Evolutionary conservation across 2,329 filamentous ascomycete species (phyloP), one percentile per base, ranked within the genome.

Genomic region (Fonsecaea pedrosoi): DNA sequence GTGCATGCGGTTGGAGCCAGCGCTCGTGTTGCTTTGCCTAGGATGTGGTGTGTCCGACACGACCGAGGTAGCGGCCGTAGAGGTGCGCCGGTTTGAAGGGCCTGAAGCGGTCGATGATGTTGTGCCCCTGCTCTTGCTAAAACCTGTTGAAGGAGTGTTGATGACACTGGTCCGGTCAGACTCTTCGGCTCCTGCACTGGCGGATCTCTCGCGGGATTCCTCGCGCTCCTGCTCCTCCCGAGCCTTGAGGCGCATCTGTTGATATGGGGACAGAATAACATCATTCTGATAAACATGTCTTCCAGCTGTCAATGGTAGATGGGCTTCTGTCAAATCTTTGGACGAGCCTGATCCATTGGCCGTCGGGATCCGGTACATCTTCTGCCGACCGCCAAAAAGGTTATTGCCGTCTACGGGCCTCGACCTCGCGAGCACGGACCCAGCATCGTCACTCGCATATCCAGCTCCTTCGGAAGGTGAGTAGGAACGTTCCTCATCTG

Each of bases 351-450:
- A 63, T 18, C 53, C 60, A 56, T 18, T 48, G 12, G 84, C 83
- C 3, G 82, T 82, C 0, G 91, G 84, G 70, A 97, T 91, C 77
- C 92, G 94, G 79, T 96, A 98, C 42, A 98, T 90, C 81, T 98
- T 98, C 77, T 98, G 95, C 54, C 95, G 88, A 15, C 95, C 95
- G 65, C 95, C 95, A 78, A 99, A 99, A 64, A 99, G 79, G 72
- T 92, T 90, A 76, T 98, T 99, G 54, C 94, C 93, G 75, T 98
- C 94, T 1, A 87, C 89, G 0, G 92, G 93, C 72, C 94, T 90
- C 7, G 90, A 84, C 60, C 95, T 86, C 73, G 84, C 90, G 91
- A 98, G 94, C n/a, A 98, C 85, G 77, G 91, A 92, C 1, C 87
- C 85, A 54, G 78, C 88, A 40, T 89, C 85, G 70, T 96, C 92